A percentile compares a stretch with the other conserved stretches of the same genome.
Evolutionary conservation across 495 filamentous ascomycete genomes (phyloP).

Genomic region (Aspergillus kassunensis): DNA sequence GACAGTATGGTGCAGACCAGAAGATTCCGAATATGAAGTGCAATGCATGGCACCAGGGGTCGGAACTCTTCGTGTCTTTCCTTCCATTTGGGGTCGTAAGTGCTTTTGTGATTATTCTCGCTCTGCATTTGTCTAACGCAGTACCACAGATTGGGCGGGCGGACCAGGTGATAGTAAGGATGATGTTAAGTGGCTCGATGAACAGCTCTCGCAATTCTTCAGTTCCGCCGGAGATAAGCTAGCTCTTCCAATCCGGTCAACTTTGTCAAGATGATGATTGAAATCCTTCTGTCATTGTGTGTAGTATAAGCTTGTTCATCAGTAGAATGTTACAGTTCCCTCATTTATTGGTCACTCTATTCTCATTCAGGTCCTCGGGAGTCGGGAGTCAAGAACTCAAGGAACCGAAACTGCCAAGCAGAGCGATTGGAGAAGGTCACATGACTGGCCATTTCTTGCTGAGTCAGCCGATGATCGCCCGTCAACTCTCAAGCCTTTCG

Average conservation of each 20-base stretch:
- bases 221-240: background rate
- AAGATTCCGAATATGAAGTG: conserved; percentile 67
- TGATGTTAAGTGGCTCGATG: conserved; percentile 65
- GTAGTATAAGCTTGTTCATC: no score
- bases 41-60: conserved; percentile 57
- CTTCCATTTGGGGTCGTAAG: conserved; percentile 66
- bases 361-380: no score
- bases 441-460: conserved; percentile 6
- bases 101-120: conserved; percentile 20
- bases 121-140: conserved; percentile 10
- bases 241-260: background rate
- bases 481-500: conserved; percentile 4
- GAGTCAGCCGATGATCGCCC: conserved; percentile 14
- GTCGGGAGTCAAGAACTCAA: no score
- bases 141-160: conserved; percentile 48
- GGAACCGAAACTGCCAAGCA: no score
- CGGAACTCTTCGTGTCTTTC: conserved; percentile 54
- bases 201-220: conserved; percentile 52
- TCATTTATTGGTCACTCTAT: no score
- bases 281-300: no score
- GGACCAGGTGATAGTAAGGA: conserved; percentile 61
- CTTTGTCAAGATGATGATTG: background rate
- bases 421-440: conserved; percentile 1
- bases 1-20: conserved; percentile 40
- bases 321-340: no score